A percentile compares a stretch with the other conserved stretches of the same genome.
Evolutionary conservation across 768 basidiomycete genomes (phyloP).

Genomic region (Termitomyces sp.): DNA sequence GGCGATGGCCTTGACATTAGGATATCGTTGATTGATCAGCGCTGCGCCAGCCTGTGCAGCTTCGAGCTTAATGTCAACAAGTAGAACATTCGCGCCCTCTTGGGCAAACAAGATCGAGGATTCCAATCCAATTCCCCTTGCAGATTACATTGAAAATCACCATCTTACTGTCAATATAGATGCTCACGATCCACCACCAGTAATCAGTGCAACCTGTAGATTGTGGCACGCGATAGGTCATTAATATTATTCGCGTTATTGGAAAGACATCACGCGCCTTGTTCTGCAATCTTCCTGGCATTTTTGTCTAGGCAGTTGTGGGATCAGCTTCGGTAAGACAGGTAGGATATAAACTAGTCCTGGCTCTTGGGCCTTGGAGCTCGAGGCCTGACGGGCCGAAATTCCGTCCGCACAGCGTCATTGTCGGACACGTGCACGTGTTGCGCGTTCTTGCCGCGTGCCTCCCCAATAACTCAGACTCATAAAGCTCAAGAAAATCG

Average conservation of each 20-base stretch:
- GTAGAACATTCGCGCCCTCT: conserved; percentile 88
- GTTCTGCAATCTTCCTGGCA: conserved; percentile 60
- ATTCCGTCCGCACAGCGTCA: background rate
- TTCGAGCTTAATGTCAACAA: conserved; percentile 80
- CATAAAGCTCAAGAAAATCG: background rate
- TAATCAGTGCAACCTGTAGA: conserved; percentile 67
- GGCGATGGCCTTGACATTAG: conserved; percentile 63
- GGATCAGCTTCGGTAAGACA: background rate
- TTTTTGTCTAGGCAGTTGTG: conserved; percentile 4
- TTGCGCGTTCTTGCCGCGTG: background rate
- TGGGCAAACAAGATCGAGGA: conserved; percentile 91
- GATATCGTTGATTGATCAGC: conserved; percentile 59
- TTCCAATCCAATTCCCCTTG: conserved; percentile 93
- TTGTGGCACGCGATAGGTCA: background rate
- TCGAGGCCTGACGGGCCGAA: background rate
- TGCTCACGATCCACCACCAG: conserved; percentile 84
- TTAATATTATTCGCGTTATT: background rate
- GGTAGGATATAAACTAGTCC: no score
- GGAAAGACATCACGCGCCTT: conserved; percentile 35
- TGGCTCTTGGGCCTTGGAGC: background rate
- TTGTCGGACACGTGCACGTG: background rate
- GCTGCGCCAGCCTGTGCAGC: conserved; percentile 65
- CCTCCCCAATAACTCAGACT: background rate
- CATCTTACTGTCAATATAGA: background rate
- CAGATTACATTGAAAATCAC: conserved; percentile 9